Evolutionary conservation across 805 yeast species (phyloP).

Genomic region (Starmera amethionina): DNA sequence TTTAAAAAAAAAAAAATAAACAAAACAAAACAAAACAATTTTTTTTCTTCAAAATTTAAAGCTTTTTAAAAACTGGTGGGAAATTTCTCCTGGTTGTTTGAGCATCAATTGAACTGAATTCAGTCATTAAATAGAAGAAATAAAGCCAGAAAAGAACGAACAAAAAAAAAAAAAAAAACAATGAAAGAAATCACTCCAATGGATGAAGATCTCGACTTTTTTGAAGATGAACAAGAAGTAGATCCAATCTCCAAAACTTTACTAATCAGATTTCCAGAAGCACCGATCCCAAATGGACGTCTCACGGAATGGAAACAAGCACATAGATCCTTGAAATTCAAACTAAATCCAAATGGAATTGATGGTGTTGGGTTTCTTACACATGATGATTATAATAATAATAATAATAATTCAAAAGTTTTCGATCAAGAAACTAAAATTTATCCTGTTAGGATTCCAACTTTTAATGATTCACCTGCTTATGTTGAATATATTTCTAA

Average conservation of each 20-base stretch:
- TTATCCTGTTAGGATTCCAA: conserved; percentile 30
- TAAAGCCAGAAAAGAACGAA: conserved; percentile 17
- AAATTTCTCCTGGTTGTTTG: no score
- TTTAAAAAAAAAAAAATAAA: no score
- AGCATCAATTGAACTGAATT: no score
- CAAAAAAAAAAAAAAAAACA: conserved; percentile 1
- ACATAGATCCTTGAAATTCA: conserved; percentile 31
- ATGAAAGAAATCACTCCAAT: conserved; percentile 6
- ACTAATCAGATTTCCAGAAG: conserved; percentile 23
- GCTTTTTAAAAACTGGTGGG: no score
- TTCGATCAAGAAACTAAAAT: conserved; percentile 31
- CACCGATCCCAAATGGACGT: conserved; percentile 23
- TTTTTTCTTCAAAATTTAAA: no score
- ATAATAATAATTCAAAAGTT: conserved; percentile 13
- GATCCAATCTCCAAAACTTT: conserved; percentile 18
- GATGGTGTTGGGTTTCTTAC: conserved; percentile 31
- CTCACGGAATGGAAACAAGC: conserved; percentile 23
- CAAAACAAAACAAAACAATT: no score
- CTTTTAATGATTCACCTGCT: conserved; percentile 28
- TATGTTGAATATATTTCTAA: conserved; percentile 39
- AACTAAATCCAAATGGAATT: conserved; percentile 34
- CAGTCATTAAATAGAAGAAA: background rate
- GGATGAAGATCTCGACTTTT: conserved; percentile 13
- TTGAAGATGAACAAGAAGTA: conserved; percentile 15
- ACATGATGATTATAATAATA: conserved; percentile 15